Evolutionary conservation across 1,139 yeast genomes (phyloP).

Genomic region (Pichia sp.): DNA sequence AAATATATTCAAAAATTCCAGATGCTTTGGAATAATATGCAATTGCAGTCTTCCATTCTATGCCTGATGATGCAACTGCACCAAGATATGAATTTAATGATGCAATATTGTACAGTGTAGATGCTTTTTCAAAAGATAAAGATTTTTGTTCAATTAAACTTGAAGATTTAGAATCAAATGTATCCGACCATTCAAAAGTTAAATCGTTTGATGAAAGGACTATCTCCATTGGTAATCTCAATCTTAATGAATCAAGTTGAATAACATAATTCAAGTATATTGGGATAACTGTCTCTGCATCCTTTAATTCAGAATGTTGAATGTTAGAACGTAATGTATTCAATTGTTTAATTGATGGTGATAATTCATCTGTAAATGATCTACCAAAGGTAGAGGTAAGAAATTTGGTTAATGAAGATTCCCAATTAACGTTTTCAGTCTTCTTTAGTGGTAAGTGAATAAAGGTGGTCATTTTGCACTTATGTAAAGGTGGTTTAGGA

Average conservation of each 20-base stretch:
- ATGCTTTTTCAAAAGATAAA: constrained; percentile 86
- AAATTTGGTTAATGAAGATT: constrained; percentile 52
- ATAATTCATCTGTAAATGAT: constrained; percentile 40
- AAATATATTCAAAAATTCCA: constrained; percentile 65
- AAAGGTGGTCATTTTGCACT: constrained; percentile 22
- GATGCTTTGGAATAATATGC: constrained; percentile 69
- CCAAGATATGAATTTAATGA: constrained; percentile 47
- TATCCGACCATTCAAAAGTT: constrained; percentile 78
- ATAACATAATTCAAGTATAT: constrained; percentile 70
- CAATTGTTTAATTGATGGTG: constrained; percentile 49
- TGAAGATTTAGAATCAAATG: constrained; percentile 44
- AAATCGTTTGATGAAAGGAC: constrained; percentile 26
- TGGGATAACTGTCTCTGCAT: constrained; percentile 35
- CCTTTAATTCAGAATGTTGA: constrained; percentile 48
- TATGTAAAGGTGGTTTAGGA: background rate
- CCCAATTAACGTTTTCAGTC: constrained; percentile 62
- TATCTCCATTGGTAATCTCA: constrained; percentile 58
- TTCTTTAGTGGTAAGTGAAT: constrained; percentile 45
- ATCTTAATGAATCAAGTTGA: constrained; percentile 72
- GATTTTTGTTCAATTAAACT: constrained; percentile 52
- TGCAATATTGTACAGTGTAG: constrained; percentile 71
- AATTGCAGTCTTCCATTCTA: constrained; percentile 55
- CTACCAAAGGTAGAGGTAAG: constrained; percentile 61
- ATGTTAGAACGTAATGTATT: constrained; percentile 59
- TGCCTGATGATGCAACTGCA: constrained; percentile 29